phyloP scores from a whole-genome alignment of 257 asterid genomes.

The Nicotiana paniculata region DNA sequence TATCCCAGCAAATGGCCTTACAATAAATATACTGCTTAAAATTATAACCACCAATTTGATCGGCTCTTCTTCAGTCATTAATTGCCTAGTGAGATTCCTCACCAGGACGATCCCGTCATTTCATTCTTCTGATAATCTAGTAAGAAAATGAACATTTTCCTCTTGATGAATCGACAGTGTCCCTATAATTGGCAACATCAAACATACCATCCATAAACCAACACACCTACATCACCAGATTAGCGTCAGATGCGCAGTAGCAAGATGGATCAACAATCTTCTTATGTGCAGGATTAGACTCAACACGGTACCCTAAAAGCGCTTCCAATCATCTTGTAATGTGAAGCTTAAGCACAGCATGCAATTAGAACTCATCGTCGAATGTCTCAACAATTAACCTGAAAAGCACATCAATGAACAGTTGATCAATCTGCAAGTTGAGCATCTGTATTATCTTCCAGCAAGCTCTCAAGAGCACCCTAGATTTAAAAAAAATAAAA shows the following conservation, averaged over 20 bases:
- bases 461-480: constrained; percentile 81
- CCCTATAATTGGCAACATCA: background rate
- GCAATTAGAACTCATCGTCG: constrained; percentile 65
- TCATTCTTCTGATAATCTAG: background rate
- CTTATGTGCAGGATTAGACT: constrained; percentile 53
- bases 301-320: constrained; percentile 48
- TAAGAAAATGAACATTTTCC: background rate
- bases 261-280: constrained; percentile 57
- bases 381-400: constrained; percentile 42
- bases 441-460: constrained; percentile 62
- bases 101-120: constrained; percentile 79
- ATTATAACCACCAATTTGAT: constrained; percentile 76
- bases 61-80: constrained; percentile 67
- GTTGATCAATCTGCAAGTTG: constrained; percentile 66
- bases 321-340: constrained; percentile 58
- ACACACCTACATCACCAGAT: constrained; percentile 65
- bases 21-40: constrained; percentile 76
- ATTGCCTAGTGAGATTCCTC: constrained; percentile 66
- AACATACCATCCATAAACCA: constrained; percentile 59
- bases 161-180: background rate
- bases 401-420: constrained; percentile 47
- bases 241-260: constrained; percentile 56
- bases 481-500: constrained; percentile 12
- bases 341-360: constrained; percentile 71
- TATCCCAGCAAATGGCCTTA: constrained; percentile 72